Evolutionary conservation across 768 basidiomycete species (phyloP).

Genomic region (Serendipita vermifera): DNA sequence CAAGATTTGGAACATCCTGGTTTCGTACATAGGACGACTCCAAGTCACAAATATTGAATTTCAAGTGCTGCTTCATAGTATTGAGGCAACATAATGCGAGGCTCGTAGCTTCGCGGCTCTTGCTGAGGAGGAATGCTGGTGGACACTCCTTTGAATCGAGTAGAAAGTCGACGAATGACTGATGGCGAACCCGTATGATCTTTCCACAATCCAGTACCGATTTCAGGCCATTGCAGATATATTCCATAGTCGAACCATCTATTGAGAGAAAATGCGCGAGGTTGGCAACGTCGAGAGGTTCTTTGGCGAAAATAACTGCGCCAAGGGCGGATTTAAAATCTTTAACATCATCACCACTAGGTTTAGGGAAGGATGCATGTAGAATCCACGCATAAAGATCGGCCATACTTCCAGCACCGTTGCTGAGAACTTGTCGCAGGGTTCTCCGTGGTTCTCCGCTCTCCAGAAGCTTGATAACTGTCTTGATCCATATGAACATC

Average conservation of each 20-base stretch:
- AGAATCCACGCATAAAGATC: background rate
- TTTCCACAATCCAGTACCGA: background rate
- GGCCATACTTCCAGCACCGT: background rate
- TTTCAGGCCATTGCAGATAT: background rate
- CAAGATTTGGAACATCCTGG: background rate
- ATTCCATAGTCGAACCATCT: background rate
- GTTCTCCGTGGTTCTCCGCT: background rate
- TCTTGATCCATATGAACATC: background rate
- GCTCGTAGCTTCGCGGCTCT: background rate
- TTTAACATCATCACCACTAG: background rate
- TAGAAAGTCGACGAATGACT: background rate
- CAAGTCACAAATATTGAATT: background rate
- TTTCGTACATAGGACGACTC: background rate
- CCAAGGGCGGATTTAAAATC: background rate
- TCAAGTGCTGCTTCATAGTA: background rate
- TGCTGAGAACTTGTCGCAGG: background rate
- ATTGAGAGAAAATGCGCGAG: background rate
- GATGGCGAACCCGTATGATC: background rate
- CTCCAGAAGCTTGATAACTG: background rate
- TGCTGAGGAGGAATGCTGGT: background rate
- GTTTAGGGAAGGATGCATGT: background rate
- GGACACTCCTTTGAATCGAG: background rate
- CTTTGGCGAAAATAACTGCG: background rate
- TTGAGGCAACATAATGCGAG: background rate
- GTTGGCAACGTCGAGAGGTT: background rate